Evolutionary conservation across 352 stramenopile species (phyloP), one percentile per base, ranked within the genome.

Genomic region (Globisporangium perplexum): DNA sequence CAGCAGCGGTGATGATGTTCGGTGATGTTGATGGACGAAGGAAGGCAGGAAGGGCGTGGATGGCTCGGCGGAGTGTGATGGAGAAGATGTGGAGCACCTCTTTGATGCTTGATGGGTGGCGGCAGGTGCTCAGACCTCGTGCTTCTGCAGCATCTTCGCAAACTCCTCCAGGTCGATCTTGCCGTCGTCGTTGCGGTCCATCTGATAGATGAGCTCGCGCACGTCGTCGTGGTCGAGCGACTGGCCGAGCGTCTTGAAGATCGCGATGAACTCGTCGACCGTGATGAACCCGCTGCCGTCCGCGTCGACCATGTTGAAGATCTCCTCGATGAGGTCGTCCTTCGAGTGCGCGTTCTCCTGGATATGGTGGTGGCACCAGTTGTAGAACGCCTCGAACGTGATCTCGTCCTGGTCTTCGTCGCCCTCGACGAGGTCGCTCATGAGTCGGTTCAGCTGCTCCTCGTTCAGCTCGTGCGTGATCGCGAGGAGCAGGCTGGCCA

Each of bases 141-240:
- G 74, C 62, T 87, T 89, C 23, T 83, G 71, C 7, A 89, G 60
- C 76, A 89, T 89, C 45, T 78, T 83, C 53, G 53, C 58, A 53
- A 89, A 89, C 41, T 89, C 78, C 28, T 87, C 74, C 7, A 87
- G 50, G 50, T 89, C 76, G 55, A 89, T 89, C 65, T 87, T 87
- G 47, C 74, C 74, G 50, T 86, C 79, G 50, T 82, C 69, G 58
- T 87, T 89, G 43, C 74, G 72, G 45, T 87, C 76, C 75, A 86
- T 87, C 43, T 87, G 71, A 33, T 86, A 89, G 7, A 89, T 71
- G 4, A 89, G 63, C 59, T 89, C 76, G 24, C 78, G 73, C 43
- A 89, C 78, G 50, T 87, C 76, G 55, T 89, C 75, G 42, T 87
- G 75, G 53, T 86, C 75, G 22, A 89, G 73, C 39, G 78, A 70